Base-by-base conservation (phyloP, 305 asterid species). In the Rubia tinctorum region DNA sequence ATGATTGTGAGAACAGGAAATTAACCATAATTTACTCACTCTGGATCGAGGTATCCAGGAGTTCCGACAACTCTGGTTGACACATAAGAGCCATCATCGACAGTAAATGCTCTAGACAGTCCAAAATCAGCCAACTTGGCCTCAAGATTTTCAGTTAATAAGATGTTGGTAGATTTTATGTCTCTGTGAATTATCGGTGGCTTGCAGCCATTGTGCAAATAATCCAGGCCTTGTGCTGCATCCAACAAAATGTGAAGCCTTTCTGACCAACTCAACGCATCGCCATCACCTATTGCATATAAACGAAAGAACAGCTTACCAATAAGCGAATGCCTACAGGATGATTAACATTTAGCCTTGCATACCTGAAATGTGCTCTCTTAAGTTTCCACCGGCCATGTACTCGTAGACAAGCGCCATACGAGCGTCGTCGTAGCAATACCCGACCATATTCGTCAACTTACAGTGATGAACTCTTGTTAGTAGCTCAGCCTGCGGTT, bases 181-280 rank as follows among this genome's bases (percentile, higher is more conserved):
- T 82, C 86, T 82, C 86, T 72, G 69, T 82, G 86, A n/a, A 82
- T 62, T 25, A 77, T 66, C 25, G 84, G 63, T 18, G 84, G 86
- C 43, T 72, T 77, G 69, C 86, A 82, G 30, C 86, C 82, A 8
- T 68, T 62, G 37, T 82, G 86, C 63, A 82, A 67, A 73, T 82
- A 82, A 63, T 80, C 84, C 75, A 82, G 63, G 72, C 82, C 80
- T 75, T 75, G 82, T 20, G 80, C 84, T 12, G 82, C 78, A 69
- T 77, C 86, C 61, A 66, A 63, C 11, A 80, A 77, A 37, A 82
- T 77, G 67, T 76, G 68, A 65, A 82, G 76, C 65, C 86, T 80
- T 40, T 75, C 77, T 39, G 51, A 60, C 86, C 86, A 82, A 61
- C 78, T 80, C 59, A 80, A 60, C 27, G 45, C 67, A 58, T 42